Conservation (phyloP, 2,329 filamentous ascomycete genomes). For the Arthroderma sp. region DNA sequence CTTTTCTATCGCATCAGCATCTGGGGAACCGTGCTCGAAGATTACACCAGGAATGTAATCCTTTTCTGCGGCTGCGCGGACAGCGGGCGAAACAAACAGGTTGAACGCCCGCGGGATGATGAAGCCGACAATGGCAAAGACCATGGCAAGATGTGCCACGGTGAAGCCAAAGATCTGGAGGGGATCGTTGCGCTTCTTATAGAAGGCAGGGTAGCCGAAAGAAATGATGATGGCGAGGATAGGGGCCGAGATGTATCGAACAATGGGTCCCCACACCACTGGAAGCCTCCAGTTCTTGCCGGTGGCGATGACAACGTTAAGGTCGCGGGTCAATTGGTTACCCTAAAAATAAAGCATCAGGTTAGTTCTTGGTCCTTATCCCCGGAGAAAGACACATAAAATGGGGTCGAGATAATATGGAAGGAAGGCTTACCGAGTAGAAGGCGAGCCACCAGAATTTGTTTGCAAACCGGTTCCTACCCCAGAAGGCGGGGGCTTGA, state of each 20-base stretch:
- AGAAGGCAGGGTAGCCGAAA: constrained; percentile 2
- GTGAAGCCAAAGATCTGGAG: background rate
- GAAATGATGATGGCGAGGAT: background rate
- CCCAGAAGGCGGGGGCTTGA: constrained; percentile 28
- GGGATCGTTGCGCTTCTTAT: background rate
- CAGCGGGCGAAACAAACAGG: background rate
- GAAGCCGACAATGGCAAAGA: background rate
- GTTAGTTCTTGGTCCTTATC: background rate
- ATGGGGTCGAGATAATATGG: no score
- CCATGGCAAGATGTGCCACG: background rate
- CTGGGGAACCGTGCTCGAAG: background rate
- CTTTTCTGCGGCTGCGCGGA: background rate
- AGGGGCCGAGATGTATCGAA: background rate
- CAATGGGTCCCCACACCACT: background rate
- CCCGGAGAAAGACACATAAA: no score
- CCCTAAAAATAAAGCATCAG: constrained; percentile 22
- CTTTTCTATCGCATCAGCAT: no score
- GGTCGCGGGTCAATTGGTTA: constrained; percentile 40
- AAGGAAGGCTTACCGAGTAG: constrained; percentile 35
- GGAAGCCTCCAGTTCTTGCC: background rate
- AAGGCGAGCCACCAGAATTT: constrained; percentile 39
- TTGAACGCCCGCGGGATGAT: background rate
- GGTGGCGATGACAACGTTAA: constrained; percentile 36
- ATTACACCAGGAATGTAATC: background rate
- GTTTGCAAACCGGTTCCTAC: constrained; percentile 21